Conservation (phyloP, 441 rosid genomes). For the Bruguiera hainesii region DNA sequence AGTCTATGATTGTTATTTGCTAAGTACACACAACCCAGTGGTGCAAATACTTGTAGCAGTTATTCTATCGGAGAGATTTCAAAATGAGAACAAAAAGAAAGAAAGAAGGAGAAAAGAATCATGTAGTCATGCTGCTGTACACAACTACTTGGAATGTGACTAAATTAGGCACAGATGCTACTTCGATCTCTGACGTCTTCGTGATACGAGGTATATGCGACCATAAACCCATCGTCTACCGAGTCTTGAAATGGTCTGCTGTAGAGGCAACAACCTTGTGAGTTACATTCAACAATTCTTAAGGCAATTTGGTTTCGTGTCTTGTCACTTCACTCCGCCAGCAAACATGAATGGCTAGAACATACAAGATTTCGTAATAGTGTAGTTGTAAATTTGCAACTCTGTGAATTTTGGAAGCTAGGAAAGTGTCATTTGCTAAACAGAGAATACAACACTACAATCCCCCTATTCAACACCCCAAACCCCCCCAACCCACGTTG, state of each 20-base stretch:
- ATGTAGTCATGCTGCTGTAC: slow-evolving; percentile 12
- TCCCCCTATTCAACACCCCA: too few relatives aligned
- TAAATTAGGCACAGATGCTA: slow-evolving; percentile 1
- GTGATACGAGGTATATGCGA: slow-evolving; percentile 70
- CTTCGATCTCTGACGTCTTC: slow-evolving; percentile 45
- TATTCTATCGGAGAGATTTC: background rate
- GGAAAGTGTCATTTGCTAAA: too few relatives aligned
- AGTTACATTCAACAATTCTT: background rate
- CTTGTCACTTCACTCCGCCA: too few relatives aligned
- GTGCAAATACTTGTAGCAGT: too few relatives aligned
- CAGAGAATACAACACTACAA: too few relatives aligned
- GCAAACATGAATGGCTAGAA: too few relatives aligned
- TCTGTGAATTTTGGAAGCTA: too few relatives aligned
- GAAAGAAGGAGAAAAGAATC: slow-evolving; percentile 20
- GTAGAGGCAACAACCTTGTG: slow-evolving; percentile 23
- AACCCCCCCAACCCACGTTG: too few relatives aligned
- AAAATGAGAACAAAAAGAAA: background rate
- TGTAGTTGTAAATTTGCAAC: too few relatives aligned
- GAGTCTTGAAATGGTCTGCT: slow-evolving; percentile 49
- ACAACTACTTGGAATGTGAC: background rate
- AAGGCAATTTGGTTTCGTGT: too few relatives aligned
- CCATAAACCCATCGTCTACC: slow-evolving; percentile 89
- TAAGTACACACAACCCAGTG: background rate
- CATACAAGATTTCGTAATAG: too few relatives aligned
- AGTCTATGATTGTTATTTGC: too few relatives aligned